phyloP scores from a whole-genome alignment of 148 eudicot genomes.

The Silene latifolia region DNA sequence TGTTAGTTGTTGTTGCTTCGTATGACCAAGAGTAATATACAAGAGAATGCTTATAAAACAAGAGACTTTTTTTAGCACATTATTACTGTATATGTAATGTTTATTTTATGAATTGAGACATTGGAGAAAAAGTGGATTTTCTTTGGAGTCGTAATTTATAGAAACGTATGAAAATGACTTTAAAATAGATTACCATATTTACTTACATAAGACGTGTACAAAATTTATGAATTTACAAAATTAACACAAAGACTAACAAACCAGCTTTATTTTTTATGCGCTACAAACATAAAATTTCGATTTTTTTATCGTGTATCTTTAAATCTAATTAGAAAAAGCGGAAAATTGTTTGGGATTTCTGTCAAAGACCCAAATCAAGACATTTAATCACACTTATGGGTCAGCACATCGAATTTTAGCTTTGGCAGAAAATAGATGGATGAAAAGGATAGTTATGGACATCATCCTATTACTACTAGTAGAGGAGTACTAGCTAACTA shows the following conservation, averaged over 20 bases:
- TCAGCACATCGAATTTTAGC: constrained; percentile 16
- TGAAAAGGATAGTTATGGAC: constrained; percentile 14
- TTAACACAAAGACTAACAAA: background rate
- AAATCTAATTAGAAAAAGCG: too few species aligned
- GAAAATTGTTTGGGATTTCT: background rate
- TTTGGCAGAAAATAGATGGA: constrained; percentile 16
- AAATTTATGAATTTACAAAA: background rate
- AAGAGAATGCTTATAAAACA: background rate
- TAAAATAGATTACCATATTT: too few species aligned
- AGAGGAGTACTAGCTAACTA: background rate
- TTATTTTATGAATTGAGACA: too few species aligned
- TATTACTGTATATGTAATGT: too few species aligned
- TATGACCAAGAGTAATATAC: background rate
- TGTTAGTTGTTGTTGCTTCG: constrained; percentile 8
- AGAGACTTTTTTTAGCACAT: background rate
- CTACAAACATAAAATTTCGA: too few species aligned
- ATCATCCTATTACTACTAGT: background rate
- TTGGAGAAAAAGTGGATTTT: constrained; percentile 10
- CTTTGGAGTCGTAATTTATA: constrained; percentile 19
- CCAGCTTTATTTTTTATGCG: background rate
- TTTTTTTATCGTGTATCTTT: too few species aligned
- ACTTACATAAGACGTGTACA: too few species aligned
- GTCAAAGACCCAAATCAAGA: constrained; percentile 6
- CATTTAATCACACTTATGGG: background rate
- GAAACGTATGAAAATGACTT: background rate